A percentile compares a stretch with the other conserved stretches of the same genome.
phyloP scores from a whole-genome alignment of 1,284 basidiomycete species.

The Austroboletus rostrupii region DNA sequence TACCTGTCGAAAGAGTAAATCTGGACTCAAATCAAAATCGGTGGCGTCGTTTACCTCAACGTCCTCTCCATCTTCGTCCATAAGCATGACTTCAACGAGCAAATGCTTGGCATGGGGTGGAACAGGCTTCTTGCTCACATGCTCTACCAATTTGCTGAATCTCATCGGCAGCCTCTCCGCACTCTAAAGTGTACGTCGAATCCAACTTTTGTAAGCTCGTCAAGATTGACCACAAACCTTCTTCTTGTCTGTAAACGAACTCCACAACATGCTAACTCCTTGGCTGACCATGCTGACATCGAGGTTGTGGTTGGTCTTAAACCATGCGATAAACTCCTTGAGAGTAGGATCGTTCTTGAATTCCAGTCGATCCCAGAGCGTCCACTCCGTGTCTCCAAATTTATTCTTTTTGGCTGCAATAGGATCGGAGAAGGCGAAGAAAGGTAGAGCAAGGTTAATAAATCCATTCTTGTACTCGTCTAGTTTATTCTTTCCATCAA shows the following conservation, averaged over 20 bases:
- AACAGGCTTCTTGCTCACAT: conserved; percentile 91
- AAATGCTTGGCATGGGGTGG: conserved; percentile 78
- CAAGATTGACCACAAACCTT: conserved; percentile 52
- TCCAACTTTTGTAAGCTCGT: not conserved
- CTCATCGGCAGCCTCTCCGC: conserved; percentile 86
- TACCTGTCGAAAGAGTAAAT: conserved; percentile 39
- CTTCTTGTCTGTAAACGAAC: conserved; percentile 85
- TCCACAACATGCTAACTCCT: conserved; percentile 98
- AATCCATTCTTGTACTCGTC: conserved; percentile 99
- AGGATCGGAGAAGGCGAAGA: conserved; percentile 99
- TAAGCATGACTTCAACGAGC: conserved; percentile 92
- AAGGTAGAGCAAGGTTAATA: conserved; percentile 95
- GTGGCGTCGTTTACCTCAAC: conserved; percentile 55
- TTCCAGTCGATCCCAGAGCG: conserved; percentile 97
- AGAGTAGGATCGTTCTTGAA: conserved; percentile 89
- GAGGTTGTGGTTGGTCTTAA: conserved; percentile 82
- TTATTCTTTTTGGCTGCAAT: conserved; percentile 90
- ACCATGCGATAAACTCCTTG: conserved; percentile 82
- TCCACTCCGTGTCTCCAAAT: conserved; percentile 90
- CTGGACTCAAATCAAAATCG: not conserved
- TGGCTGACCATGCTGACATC: conserved; percentile 95
- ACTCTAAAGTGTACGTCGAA: conserved; percentile 46
- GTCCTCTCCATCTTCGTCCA: conserved; percentile 86
- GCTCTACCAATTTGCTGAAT: conserved; percentile 89
- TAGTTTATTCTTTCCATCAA: conserved; percentile 90